These are phyloP conservation scores for Carex cristatella DNA, from an alignment of 176 grass and related monocot genomes.

Conservation along the genomic window DNA sequence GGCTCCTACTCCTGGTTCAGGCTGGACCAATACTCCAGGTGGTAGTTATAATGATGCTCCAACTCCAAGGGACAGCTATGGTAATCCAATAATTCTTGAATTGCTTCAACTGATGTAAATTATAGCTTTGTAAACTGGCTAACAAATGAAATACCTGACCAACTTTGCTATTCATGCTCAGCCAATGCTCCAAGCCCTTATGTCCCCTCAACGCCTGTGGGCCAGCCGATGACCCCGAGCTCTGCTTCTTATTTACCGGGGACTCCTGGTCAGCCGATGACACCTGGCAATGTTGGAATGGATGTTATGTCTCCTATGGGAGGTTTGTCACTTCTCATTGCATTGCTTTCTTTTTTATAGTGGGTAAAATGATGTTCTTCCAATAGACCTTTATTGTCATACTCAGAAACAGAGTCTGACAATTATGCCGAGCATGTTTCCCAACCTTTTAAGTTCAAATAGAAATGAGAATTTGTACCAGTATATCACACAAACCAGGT, in stretches of 20 bases:
- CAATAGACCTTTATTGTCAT: too few species aligned
- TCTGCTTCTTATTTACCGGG: slow-evolving; percentile 89
- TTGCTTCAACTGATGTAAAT: background rate
- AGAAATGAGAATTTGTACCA: too few species aligned
- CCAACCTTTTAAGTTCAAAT: too few species aligned
- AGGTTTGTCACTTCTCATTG: slow-evolving; percentile 32
- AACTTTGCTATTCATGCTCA: slow-evolving; percentile 20
- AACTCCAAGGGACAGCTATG: slow-evolving; percentile 87
- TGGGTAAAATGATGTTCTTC: background rate
- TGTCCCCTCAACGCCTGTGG: slow-evolving; percentile 81
- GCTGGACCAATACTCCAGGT: slow-evolving; percentile 95
- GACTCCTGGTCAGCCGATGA: slow-evolving; percentile 97
- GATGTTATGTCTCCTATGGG: slow-evolving; percentile 93
- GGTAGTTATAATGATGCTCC: slow-evolving; percentile 74
- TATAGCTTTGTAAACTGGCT: slow-evolving; percentile 2
- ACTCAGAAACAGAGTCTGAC: too few species aligned
- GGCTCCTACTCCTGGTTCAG: slow-evolving; percentile 95
- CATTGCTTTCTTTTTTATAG: background rate
- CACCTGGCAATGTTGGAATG: slow-evolving; percentile 93
- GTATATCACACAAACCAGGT: too few species aligned
- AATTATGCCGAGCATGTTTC: too few species aligned
- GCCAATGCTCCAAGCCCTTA: slow-evolving; percentile 94
- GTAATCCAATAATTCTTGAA: slow-evolving; percentile 38
- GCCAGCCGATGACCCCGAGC: slow-evolving; percentile 92
- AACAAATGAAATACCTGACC: background rate